These are phyloP conservation scores for Colletotrichum sp. DNA, from an alignment of 2,329 filamentous ascomycete genomes.

Conservation along the genomic window DNA sequence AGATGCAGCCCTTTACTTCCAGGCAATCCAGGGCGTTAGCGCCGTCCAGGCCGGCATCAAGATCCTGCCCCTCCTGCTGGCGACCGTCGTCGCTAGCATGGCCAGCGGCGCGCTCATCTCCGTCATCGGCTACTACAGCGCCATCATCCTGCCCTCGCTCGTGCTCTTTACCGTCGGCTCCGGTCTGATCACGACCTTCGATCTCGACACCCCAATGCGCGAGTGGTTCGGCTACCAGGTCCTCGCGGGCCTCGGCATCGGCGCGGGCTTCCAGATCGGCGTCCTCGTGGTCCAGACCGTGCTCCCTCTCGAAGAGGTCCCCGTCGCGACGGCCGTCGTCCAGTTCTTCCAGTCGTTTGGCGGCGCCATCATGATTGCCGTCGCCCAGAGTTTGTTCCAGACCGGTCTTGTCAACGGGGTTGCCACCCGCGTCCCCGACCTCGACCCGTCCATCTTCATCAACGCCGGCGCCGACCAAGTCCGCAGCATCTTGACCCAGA, in stretches of 20 bases:
- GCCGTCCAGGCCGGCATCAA: constrained; percentile 61
- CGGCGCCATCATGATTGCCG: constrained; percentile 68
- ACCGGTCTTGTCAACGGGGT: constrained; percentile 65
- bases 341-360: constrained; percentile 70
- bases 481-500: constrained; percentile 42
- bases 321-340: constrained; percentile 55
- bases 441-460: constrained; percentile 55
- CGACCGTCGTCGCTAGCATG: constrained; percentile 54
- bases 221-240: constrained; percentile 66
- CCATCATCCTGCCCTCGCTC: constrained; percentile 46
- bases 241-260: constrained; percentile 58
- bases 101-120: constrained; percentile 46
- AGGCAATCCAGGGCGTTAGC: constrained; percentile 56
- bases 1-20: constrained; percentile 53
- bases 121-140: constrained; percentile 47
- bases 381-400: constrained; percentile 71
- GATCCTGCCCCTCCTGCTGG: constrained; percentile 57
- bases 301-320: constrained; percentile 51
- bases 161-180: constrained; percentile 49
- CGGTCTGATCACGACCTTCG: constrained; percentile 61
- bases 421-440: constrained; percentile 41
- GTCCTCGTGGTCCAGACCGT: constrained; percentile 58
- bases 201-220: constrained; percentile 46
- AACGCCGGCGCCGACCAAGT: constrained; percentile 59
- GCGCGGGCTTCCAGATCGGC: constrained; percentile 52